Conservation (phyloP, 2,329 filamentous ascomycete genomes). For the Cytospora schulzeri region DNA sequence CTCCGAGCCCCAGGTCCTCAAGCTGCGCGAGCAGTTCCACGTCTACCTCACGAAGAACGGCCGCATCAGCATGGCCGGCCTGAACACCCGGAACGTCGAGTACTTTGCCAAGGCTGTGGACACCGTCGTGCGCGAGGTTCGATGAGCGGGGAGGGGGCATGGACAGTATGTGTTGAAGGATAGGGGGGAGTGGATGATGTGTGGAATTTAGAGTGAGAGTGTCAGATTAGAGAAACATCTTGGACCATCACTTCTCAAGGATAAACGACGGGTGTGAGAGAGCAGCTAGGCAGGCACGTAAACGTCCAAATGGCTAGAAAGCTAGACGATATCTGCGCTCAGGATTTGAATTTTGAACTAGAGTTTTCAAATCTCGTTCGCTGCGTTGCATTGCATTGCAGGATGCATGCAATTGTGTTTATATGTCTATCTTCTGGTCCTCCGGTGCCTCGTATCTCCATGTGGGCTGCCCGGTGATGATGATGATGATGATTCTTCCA, state of each 20-base stretch:
- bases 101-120: slow-evolving; percentile 91
- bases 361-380: neutral
- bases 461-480: neutral
- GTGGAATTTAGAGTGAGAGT: neutral
- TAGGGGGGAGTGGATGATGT: no score
- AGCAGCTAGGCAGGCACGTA: neutral
- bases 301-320: neutral
- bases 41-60: slow-evolving; percentile 98
- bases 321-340: neutral
- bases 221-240: neutral
- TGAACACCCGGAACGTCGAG: slow-evolving; percentile 89
- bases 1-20: slow-evolving; percentile 70
- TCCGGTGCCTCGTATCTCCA: neutral
- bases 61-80: slow-evolving; percentile 96
- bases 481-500: neutral
- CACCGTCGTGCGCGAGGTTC: slow-evolving; percentile 68
- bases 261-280: neutral
- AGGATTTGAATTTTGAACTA: neutral
- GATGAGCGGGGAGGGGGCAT: slow-evolving; percentile 27
- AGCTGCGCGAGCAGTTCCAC: slow-evolving; percentile 70
- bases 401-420: neutral
- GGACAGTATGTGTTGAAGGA: no score
- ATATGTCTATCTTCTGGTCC: neutral
- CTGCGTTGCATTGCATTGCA: neutral
- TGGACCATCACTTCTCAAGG: neutral